A percentile compares a stretch with the other conserved stretches of the same genome.
These are phyloP conservation scores for Globisporangium spinosum DNA, from an alignment of 352 stramenopile genomes.

Conservation along the genomic window DNA sequence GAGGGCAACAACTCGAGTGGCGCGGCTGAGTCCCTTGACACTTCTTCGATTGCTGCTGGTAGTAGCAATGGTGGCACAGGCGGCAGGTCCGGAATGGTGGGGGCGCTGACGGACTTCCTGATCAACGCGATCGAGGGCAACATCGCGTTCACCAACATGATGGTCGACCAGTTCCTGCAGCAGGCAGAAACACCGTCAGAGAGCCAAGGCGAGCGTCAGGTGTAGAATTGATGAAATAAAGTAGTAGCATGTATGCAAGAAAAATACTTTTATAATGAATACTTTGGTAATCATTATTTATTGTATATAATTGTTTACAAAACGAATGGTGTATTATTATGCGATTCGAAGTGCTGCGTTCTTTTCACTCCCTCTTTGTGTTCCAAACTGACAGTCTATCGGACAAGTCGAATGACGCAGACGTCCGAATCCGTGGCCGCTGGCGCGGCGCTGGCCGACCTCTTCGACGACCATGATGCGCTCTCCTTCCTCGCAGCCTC, in stretches of 20 bases:
- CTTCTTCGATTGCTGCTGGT: neutral
- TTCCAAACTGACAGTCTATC: no score
- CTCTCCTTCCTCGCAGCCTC: neutral
- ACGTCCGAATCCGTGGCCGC: neutral
- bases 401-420: neutral
- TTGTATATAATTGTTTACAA: no score
- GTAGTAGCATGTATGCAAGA: no score
- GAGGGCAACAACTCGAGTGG: neutral
- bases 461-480: neutral
- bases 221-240: no score
- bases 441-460: neutral
- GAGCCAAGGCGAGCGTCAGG: neutral
- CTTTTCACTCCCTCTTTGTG: no score
- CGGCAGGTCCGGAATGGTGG: neutral
- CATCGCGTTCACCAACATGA: conserved; percentile 4
- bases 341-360: neutral
- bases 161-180: neutral
- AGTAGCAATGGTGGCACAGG: neutral
- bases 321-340: neutral
- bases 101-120: conserved; percentile 1
- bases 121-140: conserved; percentile 7
- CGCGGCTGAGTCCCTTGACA: no score
- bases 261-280: no score
- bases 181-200: neutral
- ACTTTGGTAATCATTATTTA: no score